Conservation (phyloP, 495 filamentous ascomycete genomes). For the Neurospora terricola region DNA sequence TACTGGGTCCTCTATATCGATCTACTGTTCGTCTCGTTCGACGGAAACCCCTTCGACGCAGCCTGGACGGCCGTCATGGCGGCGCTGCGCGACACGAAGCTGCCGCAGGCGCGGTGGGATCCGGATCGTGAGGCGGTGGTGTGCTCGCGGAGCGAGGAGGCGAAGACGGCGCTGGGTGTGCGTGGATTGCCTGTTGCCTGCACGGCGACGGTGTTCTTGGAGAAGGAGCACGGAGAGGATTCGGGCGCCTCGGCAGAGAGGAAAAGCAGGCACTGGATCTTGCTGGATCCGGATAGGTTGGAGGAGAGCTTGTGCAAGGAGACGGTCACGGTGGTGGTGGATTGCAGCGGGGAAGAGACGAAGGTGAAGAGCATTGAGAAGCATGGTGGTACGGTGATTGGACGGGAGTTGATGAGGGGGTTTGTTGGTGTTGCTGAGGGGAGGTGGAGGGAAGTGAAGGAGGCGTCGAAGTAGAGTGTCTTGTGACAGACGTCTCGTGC, state of each 20-base stretch:
- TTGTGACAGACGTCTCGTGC: neutral
- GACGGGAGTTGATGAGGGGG: constrained; percentile 29
- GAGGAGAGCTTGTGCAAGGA: constrained; percentile 79
- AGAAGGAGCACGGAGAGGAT: constrained; percentile 46
- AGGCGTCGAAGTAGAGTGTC: constrained; percentile 11
- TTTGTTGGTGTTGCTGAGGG: constrained; percentile 27
- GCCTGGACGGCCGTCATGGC: constrained; percentile 78
- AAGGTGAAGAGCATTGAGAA: constrained; percentile 67
- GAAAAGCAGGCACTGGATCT: constrained; percentile 55
- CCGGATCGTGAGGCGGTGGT: constrained; percentile 65
- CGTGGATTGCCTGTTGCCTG: constrained; percentile 58
- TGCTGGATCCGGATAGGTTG: constrained; percentile 81
- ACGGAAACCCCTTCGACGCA: constrained; percentile 83
- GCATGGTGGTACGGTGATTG: constrained; percentile 53
- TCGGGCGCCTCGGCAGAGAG: constrained; percentile 18
- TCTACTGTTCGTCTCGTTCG: constrained; percentile 77
- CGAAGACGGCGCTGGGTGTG: constrained; percentile 40
- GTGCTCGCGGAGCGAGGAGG: constrained; percentile 49
- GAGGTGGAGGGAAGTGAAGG: constrained; percentile 33
- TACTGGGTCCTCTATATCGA: constrained; percentile 96
- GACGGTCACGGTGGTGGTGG: constrained; percentile 60
- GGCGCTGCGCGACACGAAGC: constrained; percentile 64
- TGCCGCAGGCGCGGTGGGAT: constrained; percentile 85
- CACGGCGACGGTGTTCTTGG: constrained; percentile 67
- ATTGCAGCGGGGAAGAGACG: constrained; percentile 43